Base-by-base conservation (phyloP, 345 rosid genomes). In the Pugionium cornutum region DNA sequence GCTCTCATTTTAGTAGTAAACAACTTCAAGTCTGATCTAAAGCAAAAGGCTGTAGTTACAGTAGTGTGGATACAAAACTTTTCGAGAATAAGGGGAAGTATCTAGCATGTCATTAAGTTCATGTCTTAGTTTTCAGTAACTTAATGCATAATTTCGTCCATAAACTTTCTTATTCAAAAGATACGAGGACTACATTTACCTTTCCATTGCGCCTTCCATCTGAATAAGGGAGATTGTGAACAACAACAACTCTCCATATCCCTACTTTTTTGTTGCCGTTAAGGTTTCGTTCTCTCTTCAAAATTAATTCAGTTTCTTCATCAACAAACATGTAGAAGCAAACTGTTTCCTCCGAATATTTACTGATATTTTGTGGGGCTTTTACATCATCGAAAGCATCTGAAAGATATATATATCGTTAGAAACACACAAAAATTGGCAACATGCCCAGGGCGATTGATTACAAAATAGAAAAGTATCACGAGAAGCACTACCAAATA, bases 171-270 rank as follows among this genome's bases (percentile, higher is more conserved):
- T n/a, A 49, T 29, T 28, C 18, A 65, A 6, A 43, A 42, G 0
- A 9, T 7, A 25, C 18, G 10, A 32, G 18, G 43, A 53, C 5
- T 2, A 28, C 8, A 1, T 11, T 35, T 80, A 84, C 97, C 86
- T 89, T 92, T 53, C 97, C 98, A 1, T 79, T 89, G 67, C 96
- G 98, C 52, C 97, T 79, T 32, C 89, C 86, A 68, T 89, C 98
- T 1, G 62, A 10, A 52, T 86, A 92, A 56, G 97, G 96, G 72
- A 80, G 87, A 79, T 89, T 87, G 53, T 64, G 91, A 44, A 81
- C 83, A 48, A 86, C 87, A 59, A 89, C 87, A 62, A 89, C 43
- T 78, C 92, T 84, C 98, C 97, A 92, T 45, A 89, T 42, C 48
- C 98, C 97, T 47, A 80, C 66, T 74, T 53, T 92, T 70, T 75